phyloP scores from a whole-genome alignment of 192 early-diverging fungal species.

The Gamsiella multidivaricata region DNA sequence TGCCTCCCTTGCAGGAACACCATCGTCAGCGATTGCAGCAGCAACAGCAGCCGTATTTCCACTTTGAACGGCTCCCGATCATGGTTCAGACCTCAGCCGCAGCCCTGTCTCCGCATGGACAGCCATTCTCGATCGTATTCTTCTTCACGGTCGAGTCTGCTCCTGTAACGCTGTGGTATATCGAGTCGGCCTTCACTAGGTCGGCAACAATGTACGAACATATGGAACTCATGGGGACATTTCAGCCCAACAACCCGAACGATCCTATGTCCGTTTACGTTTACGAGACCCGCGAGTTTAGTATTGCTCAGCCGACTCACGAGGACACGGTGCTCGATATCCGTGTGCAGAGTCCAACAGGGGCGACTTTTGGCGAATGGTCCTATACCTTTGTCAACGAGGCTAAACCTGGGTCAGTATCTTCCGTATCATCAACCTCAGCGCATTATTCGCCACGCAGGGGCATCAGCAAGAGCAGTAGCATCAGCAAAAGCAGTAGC shows the following conservation, averaged over 20 bases:
- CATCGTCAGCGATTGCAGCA: constrained; percentile 7
- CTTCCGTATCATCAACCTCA: constrained; percentile 2
- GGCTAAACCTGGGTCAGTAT: background rate
- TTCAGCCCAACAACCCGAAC: constrained; percentile 19
- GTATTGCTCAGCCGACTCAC: constrained; percentile 20
- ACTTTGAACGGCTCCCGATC: constrained; percentile 39
- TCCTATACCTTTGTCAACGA: constrained; percentile 32
- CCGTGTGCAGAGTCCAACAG: constrained; percentile 22
- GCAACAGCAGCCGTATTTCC: constrained; percentile 1
- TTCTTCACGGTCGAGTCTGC: constrained; percentile 32
- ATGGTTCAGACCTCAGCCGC: constrained; percentile 21
- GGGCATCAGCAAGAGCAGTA: background rate
- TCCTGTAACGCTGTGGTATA: constrained; percentile 31
- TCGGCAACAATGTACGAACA: constrained; percentile 26
- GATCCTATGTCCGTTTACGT: constrained; percentile 40
- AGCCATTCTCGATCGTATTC: constrained; percentile 32
- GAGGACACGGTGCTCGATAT: constrained; percentile 40
- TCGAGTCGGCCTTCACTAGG: constrained; percentile 31
- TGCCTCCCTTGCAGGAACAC: background rate
- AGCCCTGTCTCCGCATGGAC: constrained; percentile 15
- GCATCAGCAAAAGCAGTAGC: background rate
- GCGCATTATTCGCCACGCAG: background rate
- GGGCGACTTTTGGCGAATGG: constrained; percentile 24
- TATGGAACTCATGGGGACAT: constrained; percentile 44
- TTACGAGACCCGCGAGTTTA: constrained; percentile 29